These are phyloP conservation scores for Forsythia suspensa DNA, from an alignment of 257 asterid genomes.

Conservation along the genomic window DNA sequence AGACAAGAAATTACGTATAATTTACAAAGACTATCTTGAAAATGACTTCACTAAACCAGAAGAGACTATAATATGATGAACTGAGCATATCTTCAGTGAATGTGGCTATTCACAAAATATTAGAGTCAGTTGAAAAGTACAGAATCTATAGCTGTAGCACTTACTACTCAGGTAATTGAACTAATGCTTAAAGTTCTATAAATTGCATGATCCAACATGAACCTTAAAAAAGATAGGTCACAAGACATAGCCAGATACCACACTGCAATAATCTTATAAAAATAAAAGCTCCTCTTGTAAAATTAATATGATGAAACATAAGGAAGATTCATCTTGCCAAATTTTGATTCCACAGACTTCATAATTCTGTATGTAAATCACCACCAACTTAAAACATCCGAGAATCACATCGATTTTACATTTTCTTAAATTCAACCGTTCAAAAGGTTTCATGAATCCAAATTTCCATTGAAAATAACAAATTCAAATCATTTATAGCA, in stretches of 20 bases:
- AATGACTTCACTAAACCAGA: conserved; percentile 1
- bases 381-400: conserved; percentile 7
- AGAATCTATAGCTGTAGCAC: neutral
- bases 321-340: neutral
- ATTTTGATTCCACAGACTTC: neutral
- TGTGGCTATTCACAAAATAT: neutral
- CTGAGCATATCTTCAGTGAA: neutral
- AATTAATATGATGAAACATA: neutral
- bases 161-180: neutral
- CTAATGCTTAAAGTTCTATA: neutral
- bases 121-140: neutral
- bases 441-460: neutral
- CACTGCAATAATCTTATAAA: conserved; percentile 2
- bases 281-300: neutral
- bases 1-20: conserved; percentile 23
- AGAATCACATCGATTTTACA: neutral
- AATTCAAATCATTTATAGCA: neutral
- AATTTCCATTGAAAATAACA: conserved; percentile 1
- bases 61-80: conserved; percentile 2
- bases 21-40: neutral
- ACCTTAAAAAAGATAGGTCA: neutral
- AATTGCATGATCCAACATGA: conserved; percentile 1
- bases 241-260: neutral
- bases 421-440: neutral
- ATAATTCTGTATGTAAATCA: conserved; percentile 5